Base-by-base conservation (phyloP, 148 eudicot genomes). In the Simmondsia chinensis region DNA sequence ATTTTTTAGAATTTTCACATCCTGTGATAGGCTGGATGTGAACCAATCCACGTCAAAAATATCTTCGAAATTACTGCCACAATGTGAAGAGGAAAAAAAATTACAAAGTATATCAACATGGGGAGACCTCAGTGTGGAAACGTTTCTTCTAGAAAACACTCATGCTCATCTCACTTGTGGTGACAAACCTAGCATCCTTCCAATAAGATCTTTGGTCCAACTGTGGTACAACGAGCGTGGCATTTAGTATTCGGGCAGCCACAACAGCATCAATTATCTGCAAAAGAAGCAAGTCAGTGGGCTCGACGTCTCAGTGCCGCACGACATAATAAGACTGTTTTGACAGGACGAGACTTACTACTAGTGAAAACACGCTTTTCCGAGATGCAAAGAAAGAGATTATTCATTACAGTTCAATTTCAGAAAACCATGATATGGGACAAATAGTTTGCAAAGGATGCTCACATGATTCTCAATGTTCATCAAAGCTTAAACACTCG, bases 261-360 rank as follows among this genome's bases (percentile, higher is more conserved):
- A 82, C 95, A 50, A 91, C 99, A 42, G 86, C 99, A 77, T 91
- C 99, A 56, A 73, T 77, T 22, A 91, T 91, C 99, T 91, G 46
- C 22, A 43, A 57, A 39, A 42, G 25, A 24, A 25, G 34, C 20
- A 48, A 13, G 38, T 14, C 15, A n/a, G n/a, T n/a, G n/a, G n/a
- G n/a, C n/a, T n/a, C n/a, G n/a, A n/a, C n/a, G n/a, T n/a, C n/a
- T n/a, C n/a, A n/a, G n/a, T n/a, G n/a, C n/a, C n/a, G n/a, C n/a
- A n/a, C n/a, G n/a, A 22, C 27, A 42, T 16, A 33, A 15, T 13
- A n/a, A 43, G 25, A 14, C 45, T 37, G 14, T 34, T 25, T 35
- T 29, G 1, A 33, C 15, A 48, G 6, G 8, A n/a, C n/a, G n/a
- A n/a, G n/a, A n/a, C n/a, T n/a, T n/a, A n/a, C n/a, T n/a, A n/a